phyloP scores from a whole-genome alignment of 108 stramenopile species.

The Cyclostephanos invisitatus region DNA sequence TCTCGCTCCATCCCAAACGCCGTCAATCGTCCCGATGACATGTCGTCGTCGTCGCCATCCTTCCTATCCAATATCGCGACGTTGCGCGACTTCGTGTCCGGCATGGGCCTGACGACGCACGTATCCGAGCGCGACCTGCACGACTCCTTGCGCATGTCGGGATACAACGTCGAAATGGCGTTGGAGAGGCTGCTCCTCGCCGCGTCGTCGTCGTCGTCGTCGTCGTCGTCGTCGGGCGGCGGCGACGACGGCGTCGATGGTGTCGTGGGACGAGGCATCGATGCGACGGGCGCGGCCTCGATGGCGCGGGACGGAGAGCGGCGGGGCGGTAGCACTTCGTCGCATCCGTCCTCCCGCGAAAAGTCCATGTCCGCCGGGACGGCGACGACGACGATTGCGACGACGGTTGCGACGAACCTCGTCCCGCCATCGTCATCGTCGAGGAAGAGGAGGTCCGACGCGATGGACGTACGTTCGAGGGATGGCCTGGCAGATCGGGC shows the following conservation, averaged over 20 bases:
- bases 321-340: no score
- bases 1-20: no score
- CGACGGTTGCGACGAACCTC: no score
- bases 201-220: conserved; percentile 13
- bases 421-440: no score
- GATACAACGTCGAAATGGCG: conserved; percentile 72
- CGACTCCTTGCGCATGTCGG: conserved; percentile 18
- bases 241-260: background rate
- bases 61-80: conserved; percentile 59
- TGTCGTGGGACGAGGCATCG: background rate
- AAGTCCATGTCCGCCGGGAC: no score
- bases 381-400: background rate
- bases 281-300: no score
- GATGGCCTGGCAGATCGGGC: no score
- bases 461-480: no score
- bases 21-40: no score
- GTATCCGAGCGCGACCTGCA: conserved; percentile 28
- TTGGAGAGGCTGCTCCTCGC: conserved; percentile 68
- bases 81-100: conserved; percentile 55
- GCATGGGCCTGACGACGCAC: conserved; percentile 4
- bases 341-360: no score
- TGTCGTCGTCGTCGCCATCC: conserved; percentile 24
- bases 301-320: no score
- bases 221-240: background rate
- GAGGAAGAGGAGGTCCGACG: background rate